These are phyloP conservation scores for Trichophyton equinum DNA, from an alignment of 2,329 filamentous ascomycete genomes.

Conservation along the genomic window DNA sequence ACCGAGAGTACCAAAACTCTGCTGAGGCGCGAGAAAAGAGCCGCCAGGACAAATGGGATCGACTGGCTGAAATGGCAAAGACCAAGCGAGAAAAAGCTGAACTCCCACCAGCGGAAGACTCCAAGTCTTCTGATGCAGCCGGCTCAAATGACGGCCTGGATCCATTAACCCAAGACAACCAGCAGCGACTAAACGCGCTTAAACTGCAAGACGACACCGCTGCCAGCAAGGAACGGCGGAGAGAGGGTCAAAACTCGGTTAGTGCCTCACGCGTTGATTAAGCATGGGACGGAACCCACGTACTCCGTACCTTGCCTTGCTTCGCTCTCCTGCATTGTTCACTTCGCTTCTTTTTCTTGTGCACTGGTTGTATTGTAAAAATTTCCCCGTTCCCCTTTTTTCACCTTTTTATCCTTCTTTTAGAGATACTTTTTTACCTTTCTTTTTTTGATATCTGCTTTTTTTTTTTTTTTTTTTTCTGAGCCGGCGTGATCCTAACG, in stretches of 20 bases:
- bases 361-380: slow-evolving; percentile 4
- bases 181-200: slow-evolving; percentile 76
- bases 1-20: slow-evolving; percentile 90
- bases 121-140: slow-evolving; percentile 37
- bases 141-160: slow-evolving; percentile 57
- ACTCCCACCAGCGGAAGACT: slow-evolving; percentile 18
- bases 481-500: slow-evolving; percentile 38
- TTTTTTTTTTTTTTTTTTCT: slow-evolving; percentile 15
- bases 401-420: slow-evolving; percentile 27
- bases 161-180: slow-evolving; percentile 65
- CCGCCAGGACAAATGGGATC: slow-evolving; percentile 80
- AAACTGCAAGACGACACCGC: slow-evolving; percentile 67
- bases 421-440: slow-evolving; percentile 25
- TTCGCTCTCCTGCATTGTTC: slow-evolving; percentile 15
- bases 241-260: slow-evolving; percentile 33
- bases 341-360: background rate
- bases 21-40: slow-evolving; percentile 71
- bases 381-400: slow-evolving; percentile 10
- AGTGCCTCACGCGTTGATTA: slow-evolving; percentile 26
- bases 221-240: slow-evolving; percentile 41
- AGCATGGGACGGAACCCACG: slow-evolving; percentile 13
- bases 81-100: slow-evolving; percentile 43
- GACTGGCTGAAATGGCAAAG: slow-evolving; percentile 67
- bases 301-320: slow-evolving; percentile 13
- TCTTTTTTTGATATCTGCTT: slow-evolving; percentile 15